These are phyloP conservation scores for Phanerochaete carnosa DNA, from an alignment of 768 basidiomycete genomes.

Conservation along the genomic window DNA sequence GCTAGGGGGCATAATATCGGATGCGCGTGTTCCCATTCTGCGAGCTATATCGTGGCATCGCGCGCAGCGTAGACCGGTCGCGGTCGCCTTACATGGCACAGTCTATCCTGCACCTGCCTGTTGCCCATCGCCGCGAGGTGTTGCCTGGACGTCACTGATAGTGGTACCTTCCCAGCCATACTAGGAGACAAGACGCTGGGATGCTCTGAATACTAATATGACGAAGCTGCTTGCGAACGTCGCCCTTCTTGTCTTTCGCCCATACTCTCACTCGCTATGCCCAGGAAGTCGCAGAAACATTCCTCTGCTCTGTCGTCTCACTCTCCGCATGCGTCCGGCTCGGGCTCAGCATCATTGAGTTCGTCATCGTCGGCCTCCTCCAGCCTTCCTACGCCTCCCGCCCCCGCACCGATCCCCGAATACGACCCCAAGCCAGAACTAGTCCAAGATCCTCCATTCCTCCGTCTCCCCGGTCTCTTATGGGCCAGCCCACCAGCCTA, in stretches of 20 bases:
- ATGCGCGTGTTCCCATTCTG: not conserved
- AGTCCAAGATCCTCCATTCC: not conserved
- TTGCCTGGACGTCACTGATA: slow-evolving; percentile 6
- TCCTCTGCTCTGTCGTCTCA: not conserved
- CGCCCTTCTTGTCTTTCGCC: not conserved
- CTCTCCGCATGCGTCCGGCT: not conserved
- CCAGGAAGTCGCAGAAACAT: not conserved
- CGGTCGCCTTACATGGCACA: not conserved
- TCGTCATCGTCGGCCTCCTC: not conserved
- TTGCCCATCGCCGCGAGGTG: slow-evolving; percentile 9
- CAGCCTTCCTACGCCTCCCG: not conserved
- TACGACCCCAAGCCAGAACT: not conserved
- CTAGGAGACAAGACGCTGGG: not conserved
- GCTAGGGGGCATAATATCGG: slow-evolving; percentile 4
- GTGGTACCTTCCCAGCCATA: slow-evolving; percentile 3
- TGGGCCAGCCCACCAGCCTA: not conserved
- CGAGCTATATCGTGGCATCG: not conserved
- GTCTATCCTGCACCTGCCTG: not conserved
- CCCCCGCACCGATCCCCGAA: not conserved
- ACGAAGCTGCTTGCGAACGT: not conserved
- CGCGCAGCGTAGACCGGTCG: not conserved
- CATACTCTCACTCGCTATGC: not conserved
- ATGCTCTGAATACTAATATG: slow-evolving; percentile 1
- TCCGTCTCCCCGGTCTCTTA: not conserved
- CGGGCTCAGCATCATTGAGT: not conserved